These are phyloP conservation scores for Penicillium turbatum DNA, from an alignment of 495 filamentous ascomycete species.

Conservation along the genomic window DNA sequence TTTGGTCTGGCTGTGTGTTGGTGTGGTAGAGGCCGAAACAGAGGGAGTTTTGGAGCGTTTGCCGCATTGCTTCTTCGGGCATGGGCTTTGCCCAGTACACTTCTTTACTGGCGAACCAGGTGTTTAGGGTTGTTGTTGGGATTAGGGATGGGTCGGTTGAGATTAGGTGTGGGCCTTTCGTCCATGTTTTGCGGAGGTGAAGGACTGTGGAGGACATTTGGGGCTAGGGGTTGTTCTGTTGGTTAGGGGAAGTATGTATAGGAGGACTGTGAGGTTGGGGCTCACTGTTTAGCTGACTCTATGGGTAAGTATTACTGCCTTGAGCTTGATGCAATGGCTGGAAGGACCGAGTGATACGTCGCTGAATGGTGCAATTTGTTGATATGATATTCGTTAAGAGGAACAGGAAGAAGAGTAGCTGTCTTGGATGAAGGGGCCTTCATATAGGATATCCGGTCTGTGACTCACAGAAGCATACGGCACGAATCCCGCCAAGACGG, in stretches of 20 bases:
- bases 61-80: conserved; percentile 34
- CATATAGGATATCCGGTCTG: neutral
- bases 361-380: too few relatives aligned
- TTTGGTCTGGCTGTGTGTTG: neutral
- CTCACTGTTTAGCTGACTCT: too few relatives aligned
- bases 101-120: conserved; percentile 46
- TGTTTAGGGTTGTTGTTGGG: conserved; percentile 45
- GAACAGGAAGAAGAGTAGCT: neutral
- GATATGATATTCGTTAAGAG: neutral
- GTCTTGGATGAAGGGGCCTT: neutral
- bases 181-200: conserved; percentile 13
- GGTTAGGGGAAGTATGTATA: too few relatives aligned
- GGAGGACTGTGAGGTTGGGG: too few relatives aligned
- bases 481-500: neutral
- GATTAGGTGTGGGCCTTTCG: conserved; percentile 36
- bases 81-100: conserved; percentile 53
- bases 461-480: neutral
- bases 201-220: neutral
- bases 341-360: too few relatives aligned
- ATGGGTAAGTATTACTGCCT: too few relatives aligned
- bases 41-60: conserved; percentile 48
- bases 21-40: conserved; percentile 50
- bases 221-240: too few relatives aligned
- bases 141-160: conserved; percentile 50
- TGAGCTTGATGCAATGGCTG: neutral